Conservation (phyloP, 2,329 filamentous ascomycete species). For the Penicillium psychrosexuale region DNA sequence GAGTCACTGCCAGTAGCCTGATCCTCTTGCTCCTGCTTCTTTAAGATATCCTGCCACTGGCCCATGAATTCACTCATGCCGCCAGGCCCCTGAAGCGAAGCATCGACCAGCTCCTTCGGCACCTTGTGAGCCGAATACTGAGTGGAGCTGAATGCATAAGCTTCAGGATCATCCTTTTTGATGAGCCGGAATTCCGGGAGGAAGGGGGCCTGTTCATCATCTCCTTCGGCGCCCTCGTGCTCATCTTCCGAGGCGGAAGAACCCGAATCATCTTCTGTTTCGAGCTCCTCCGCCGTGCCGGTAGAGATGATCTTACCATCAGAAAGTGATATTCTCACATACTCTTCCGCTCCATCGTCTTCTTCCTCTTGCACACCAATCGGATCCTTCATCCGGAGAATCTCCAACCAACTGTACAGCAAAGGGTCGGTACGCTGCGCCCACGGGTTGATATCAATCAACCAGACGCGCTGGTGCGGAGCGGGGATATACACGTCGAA, state of each 20-base stretch:
- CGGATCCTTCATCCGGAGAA: conserved; percentile 64
- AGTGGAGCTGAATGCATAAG: conserved; percentile 77
- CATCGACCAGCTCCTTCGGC: conserved; percentile 84
- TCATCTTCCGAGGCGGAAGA: conserved; percentile 33
- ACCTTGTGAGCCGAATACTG: conserved; percentile 95
- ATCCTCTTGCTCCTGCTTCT: conserved; percentile 42
- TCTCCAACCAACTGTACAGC: conserved; percentile 84
- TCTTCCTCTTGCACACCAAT: conserved; percentile 36
- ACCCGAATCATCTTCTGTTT: conserved; percentile 31
- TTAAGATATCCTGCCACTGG: conserved; percentile 65
- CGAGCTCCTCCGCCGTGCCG: conserved; percentile 22
- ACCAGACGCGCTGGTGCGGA: conserved; percentile 69
- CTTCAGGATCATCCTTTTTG: conserved; percentile 79
- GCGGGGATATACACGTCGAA: conserved; percentile 91
- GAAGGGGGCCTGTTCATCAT: conserved; percentile 51
- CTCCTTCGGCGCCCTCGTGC: conserved; percentile 49
- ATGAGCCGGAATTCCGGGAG: conserved; percentile 79
- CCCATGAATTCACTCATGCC: conserved; percentile 77
- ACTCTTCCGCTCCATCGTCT: conserved; percentile 29
- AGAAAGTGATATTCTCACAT: conserved; percentile 37
- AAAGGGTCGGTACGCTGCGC: conserved; percentile 83
- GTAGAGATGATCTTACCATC: conserved; percentile 19
- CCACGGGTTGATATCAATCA: conserved; percentile 96
- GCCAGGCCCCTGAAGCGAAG: conserved; percentile 63
- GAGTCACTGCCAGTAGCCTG: conserved; percentile 35